Evolutionary conservation across 2,329 filamentous ascomycete species (phyloP), one percentile per base, ranked within the genome.

Genomic region (Curvularia verruculosa): DNA sequence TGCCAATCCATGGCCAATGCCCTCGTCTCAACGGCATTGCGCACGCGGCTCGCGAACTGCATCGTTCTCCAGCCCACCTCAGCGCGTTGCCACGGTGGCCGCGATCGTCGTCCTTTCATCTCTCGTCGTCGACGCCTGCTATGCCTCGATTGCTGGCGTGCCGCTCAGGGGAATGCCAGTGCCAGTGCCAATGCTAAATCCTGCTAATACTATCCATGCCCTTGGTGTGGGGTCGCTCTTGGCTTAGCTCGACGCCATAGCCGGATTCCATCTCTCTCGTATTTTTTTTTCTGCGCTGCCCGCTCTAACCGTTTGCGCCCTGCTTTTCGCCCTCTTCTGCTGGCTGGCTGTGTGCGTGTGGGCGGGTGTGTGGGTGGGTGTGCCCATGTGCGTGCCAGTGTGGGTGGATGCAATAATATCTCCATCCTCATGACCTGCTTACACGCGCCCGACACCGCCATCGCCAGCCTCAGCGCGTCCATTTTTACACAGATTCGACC

Each of bases 91-190:
- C 29, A 13, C 29, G 29, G 58, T 55, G 28, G 29, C 55, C 49
- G 24, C 45, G 54, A 66, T 64, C 57, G 44, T 48, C 60, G 45
- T 61, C 64, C 65, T 62, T 63, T 66, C 64, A 67, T 68, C 64
- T 65, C 36, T 41, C 5, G 5, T 13, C 12, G 8, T n/a, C n/a
- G n/a, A n/a, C n/a, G n/a, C n/a, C n/a, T n/a, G n/a, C n/a, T n/a
- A n/a, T n/a, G 10, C 29, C 2, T 15, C 3, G 10, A 15, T 31
- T 8, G 5, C 3, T 12, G 5, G 26, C 45, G 50, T 49, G 56
- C 54, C 48, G 36, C 26, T 63, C 62, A 65, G 62, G 62, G 62
- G 60, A 15, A 31, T 15, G 29, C 29, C 29, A 31, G 8, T 31
- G 29, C 29, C 24, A 26, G n/a, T n/a, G n/a, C n/a, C n/a, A n/a